Conservation (phyloP, 805 yeast genomes). For the Metschnikowia noctiluminum region DNA sequence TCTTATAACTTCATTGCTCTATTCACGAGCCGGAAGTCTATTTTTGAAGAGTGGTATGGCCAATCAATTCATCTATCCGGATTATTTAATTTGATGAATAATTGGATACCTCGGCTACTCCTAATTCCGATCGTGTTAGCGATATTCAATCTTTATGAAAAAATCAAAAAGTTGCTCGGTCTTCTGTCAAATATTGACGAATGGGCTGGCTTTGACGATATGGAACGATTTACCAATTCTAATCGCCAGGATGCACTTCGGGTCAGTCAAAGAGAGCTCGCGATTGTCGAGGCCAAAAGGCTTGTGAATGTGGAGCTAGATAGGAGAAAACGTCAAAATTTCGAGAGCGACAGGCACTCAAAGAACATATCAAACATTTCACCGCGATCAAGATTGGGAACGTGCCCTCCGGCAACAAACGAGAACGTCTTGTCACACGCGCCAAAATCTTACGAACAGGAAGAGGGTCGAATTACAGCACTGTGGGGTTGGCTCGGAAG, state of each 20-base stretch:
- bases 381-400: too few species aligned
- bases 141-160: constrained; percentile 64
- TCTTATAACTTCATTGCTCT: constrained; percentile 75
- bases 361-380: neutral
- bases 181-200: constrained; percentile 37
- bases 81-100: constrained; percentile 66
- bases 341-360: neutral
- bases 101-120: constrained; percentile 71
- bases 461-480: neutral
- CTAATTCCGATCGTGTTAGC: constrained; percentile 68
- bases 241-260: constrained; percentile 16
- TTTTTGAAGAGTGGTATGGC: constrained; percentile 73
- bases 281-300: constrained; percentile 43
- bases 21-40: constrained; percentile 47
- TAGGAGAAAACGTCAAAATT: constrained; percentile 16
- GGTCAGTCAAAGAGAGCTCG: constrained; percentile 30
- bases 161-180: constrained; percentile 42
- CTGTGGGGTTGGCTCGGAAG: constrained; percentile 26
- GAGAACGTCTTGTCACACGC: too few species aligned
- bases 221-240: constrained; percentile 9
- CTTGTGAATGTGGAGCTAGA: constrained; percentile 34
- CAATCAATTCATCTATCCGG: constrained; percentile 72
- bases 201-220: constrained; percentile 39
- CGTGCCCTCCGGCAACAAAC: too few species aligned
- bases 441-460: neutral